Evolutionary conservation across 305 asterid species (phyloP).

Genomic region (Euphrasia arctica): DNA sequence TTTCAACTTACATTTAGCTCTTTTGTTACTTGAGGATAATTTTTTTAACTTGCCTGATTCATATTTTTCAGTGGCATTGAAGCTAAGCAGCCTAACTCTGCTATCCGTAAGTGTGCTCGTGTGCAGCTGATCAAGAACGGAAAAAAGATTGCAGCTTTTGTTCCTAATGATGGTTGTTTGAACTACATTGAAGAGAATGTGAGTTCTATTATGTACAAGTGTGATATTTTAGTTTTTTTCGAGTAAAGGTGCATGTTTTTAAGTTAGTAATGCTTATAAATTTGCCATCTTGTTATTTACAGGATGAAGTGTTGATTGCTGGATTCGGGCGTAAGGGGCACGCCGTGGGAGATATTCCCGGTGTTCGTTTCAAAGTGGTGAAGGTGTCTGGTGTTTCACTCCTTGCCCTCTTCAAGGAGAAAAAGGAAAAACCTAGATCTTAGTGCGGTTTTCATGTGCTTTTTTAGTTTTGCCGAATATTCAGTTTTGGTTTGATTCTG

Average conservation of each 20-base stretch:
- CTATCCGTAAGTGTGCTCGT: slow-evolving; percentile 82
- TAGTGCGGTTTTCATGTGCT: not conserved
- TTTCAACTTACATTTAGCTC: not conserved
- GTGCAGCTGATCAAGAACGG: slow-evolving; percentile 84
- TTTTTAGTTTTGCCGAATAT: not conserved
- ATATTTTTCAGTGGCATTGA: slow-evolving; percentile 56
- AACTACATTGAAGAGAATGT: slow-evolving; percentile 75
- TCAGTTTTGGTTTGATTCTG: not conserved
- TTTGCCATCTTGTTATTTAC: not conserved
- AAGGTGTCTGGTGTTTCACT: not conserved
- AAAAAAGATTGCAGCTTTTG: slow-evolving; percentile 76
- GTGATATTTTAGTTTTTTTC: not conserved
- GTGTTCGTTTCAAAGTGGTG: not conserved
- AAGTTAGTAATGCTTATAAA: not conserved
- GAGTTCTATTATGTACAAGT: slow-evolving; percentile 11
- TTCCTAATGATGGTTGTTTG: slow-evolving; percentile 77
- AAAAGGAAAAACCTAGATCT: not conserved
- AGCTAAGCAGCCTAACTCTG: slow-evolving; percentile 90
- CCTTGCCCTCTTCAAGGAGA: not conserved
- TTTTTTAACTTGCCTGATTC: not conserved
- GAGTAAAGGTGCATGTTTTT: not conserved
- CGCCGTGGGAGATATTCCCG: not conserved
- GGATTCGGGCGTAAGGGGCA: not conserved
- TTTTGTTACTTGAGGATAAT: not conserved
- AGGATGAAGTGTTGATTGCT: not conserved